These are phyloP conservation scores for Colletotrichum tofieldiae DNA, from an alignment of 2,329 filamentous ascomycete genomes.

Conservation along the genomic window DNA sequence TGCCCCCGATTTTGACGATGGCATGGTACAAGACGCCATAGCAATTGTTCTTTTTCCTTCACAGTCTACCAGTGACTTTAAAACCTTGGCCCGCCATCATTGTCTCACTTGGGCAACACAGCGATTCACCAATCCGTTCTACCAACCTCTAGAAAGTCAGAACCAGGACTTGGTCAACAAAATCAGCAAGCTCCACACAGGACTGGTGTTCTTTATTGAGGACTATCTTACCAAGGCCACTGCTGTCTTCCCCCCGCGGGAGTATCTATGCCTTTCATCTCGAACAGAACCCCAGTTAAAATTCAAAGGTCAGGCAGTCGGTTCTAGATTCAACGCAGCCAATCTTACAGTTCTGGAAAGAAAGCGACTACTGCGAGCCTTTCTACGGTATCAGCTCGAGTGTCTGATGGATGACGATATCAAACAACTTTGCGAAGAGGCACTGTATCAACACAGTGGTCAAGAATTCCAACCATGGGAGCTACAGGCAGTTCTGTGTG, in stretches of 20 bases:
- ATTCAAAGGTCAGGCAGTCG: neutral
- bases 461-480: neutral
- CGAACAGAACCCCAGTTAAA: neutral
- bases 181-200: neutral
- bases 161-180: neutral
- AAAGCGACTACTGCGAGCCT: constrained; percentile 1
- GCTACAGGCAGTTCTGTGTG: neutral
- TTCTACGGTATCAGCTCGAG: neutral
- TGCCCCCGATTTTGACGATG: neutral
- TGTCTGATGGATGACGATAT: neutral
- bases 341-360: neutral
- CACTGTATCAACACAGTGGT: neutral
- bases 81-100: neutral
- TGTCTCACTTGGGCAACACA: neutral
- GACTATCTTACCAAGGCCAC: constrained; percentile 10
- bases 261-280: neutral
- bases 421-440: neutral
- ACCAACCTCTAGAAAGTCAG: neutral
- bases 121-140: neutral
- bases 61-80: neutral
- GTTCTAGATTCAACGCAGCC: neutral
- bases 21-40: neutral
- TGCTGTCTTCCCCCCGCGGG: neutral
- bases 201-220: neutral
- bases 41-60: neutral